Evolutionary conservation across 164 flowering plant genomes (phyloP), one percentile per base, ranked within the genome.

Genomic region (Akebia trifoliata): DNA sequence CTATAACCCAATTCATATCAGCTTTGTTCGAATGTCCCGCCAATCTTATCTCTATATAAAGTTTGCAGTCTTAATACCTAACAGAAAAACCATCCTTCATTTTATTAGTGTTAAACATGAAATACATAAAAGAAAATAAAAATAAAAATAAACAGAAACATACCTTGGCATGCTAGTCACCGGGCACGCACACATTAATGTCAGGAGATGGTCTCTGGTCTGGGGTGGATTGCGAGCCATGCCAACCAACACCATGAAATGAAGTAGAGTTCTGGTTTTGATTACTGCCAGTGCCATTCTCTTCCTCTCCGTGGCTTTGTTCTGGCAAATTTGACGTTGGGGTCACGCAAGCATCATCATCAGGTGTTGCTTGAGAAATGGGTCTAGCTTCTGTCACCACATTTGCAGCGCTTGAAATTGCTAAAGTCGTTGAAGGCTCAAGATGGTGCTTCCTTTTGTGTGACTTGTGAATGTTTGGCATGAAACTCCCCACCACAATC

Each of bases 401-500:
- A 21, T 74, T 76, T 26, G 75, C 61, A 59, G 63, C 60, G 53
- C 49, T 32, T 6, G 68, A 63, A 43, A 51, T 36, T 1, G 42
- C 22, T 4, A 79, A 45, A 9, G 76, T 40, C 15, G 37, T 36
- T 17, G 69, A 55, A 22, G 72, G 49, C 65, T 69, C 79, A 6
- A 61, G 64, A 10, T 66, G 58, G 24, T 72, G 62, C 73, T 68
- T 84, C 51, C 60, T 71, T 49, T 75, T 87, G 4, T 73, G 83
- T 6, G 28, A 35, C 57, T 75, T 76, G 45, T 42, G 66, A 31
- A 68, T 79, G 48, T 68, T 74, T 30, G 87, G 83, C 75, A 74
- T 59, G 74, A 87, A 87, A 71, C 84, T 87, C 21, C 91, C 92
- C 24, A 87, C 71, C 59, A 87, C 92, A 65, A 81, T 61, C 96